phyloP scores from a whole-genome alignment of 2,329 filamentous ascomycete species.

The Metarhizium album region DNA sequence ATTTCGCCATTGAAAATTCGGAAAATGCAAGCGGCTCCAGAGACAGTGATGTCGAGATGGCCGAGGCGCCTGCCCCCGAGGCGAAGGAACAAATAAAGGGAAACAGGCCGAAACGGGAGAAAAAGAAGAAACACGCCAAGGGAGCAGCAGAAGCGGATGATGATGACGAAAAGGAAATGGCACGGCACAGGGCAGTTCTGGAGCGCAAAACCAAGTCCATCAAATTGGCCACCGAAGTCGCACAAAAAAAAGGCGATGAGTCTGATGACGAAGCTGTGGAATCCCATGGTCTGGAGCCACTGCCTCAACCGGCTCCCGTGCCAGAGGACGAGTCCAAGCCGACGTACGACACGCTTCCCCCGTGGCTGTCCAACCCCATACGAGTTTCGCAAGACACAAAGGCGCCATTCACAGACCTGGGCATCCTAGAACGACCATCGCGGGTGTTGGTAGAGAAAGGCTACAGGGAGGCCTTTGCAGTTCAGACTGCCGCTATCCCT shows the following conservation, averaged over 20 bases:
- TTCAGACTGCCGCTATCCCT: slow-evolving; percentile 52
- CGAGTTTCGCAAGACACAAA: slow-evolving; percentile 51
- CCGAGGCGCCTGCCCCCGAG: background rate
- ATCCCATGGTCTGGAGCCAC: slow-evolving; percentile 63
- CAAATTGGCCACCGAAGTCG: slow-evolving; percentile 32
- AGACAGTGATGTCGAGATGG: slow-evolving; percentile 1
- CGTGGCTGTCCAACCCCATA: slow-evolving; percentile 72
- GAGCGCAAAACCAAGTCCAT: slow-evolving; percentile 46
- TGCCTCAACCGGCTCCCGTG: slow-evolving; percentile 65
- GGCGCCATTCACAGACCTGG: slow-evolving; percentile 51
- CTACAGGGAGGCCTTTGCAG: slow-evolving; percentile 29
- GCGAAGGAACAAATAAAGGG: background rate
- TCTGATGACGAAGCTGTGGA: slow-evolving; percentile 27
- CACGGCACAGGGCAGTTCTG: slow-evolving; percentile 39
- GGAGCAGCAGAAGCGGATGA: slow-evolving; percentile 12
- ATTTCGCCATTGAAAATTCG: background rate
- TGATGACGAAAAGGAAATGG: slow-evolving; percentile 18
- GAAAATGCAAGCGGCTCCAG: background rate
- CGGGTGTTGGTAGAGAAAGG: slow-evolving; percentile 53
- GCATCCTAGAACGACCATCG: slow-evolving; percentile 49
- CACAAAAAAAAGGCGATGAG: slow-evolving; percentile 19
- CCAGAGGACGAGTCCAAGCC: slow-evolving; percentile 46
- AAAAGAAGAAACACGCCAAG: slow-evolving; percentile 19
- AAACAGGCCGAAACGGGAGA: slow-evolving; percentile 3
- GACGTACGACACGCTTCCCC: slow-evolving; percentile 66